A percentile compares a stretch with the other conserved stretches of the same genome.
Evolutionary conservation across 768 basidiomycete genomes (phyloP).

Genomic region (Hygrophorus russula): DNA sequence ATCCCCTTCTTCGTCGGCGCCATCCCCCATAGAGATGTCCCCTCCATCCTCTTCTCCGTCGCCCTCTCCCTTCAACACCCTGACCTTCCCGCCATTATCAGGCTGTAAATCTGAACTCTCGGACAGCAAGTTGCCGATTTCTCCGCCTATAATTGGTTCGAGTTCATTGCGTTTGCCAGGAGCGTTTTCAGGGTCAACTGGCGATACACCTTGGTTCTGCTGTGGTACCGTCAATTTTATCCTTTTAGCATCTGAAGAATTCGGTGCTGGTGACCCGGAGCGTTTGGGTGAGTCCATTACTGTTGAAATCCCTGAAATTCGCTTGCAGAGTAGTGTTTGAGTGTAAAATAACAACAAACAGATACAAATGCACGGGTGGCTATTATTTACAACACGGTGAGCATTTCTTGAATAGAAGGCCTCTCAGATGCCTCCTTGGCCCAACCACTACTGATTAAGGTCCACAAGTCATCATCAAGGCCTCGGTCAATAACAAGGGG

Average conservation of each 20-base stretch:
- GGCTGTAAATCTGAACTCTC: slow-evolving; percentile 26
- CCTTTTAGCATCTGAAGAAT: slow-evolving; percentile 43
- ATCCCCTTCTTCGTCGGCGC: slow-evolving; percentile 63
- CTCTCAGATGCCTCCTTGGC: slow-evolving; percentile 20
- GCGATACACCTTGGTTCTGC: slow-evolving; percentile 52
- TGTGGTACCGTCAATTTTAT: slow-evolving; percentile 44
- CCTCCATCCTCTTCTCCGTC: slow-evolving; percentile 61
- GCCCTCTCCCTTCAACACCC: slow-evolving; percentile 30
- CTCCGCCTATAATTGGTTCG: slow-evolving; percentile 70
- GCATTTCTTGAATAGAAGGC: slow-evolving; percentile 28
- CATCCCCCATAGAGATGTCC: slow-evolving; percentile 77
- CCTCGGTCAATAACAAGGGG: slow-evolving; percentile 25
- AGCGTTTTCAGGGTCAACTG: slow-evolving; percentile 70
- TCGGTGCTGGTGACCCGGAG: slow-evolving; percentile 43
- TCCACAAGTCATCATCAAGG: slow-evolving; percentile 35
- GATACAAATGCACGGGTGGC: no score
- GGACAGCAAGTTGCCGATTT: slow-evolving; percentile 65
- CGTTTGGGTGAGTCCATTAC: slow-evolving; percentile 66
- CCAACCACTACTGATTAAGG: slow-evolving; percentile 33
- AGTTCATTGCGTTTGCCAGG: slow-evolving; percentile 82
- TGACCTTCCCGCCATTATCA: slow-evolving; percentile 33
- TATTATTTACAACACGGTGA: background rate
- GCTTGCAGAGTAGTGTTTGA: background rate
- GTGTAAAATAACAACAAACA: no score
- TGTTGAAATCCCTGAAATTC: slow-evolving; percentile 8